These are phyloP conservation scores for Cutaneotrichosporon daszewskae DNA, from an alignment of 1,284 basidiomycete species.

Conservation along the genomic window DNA sequence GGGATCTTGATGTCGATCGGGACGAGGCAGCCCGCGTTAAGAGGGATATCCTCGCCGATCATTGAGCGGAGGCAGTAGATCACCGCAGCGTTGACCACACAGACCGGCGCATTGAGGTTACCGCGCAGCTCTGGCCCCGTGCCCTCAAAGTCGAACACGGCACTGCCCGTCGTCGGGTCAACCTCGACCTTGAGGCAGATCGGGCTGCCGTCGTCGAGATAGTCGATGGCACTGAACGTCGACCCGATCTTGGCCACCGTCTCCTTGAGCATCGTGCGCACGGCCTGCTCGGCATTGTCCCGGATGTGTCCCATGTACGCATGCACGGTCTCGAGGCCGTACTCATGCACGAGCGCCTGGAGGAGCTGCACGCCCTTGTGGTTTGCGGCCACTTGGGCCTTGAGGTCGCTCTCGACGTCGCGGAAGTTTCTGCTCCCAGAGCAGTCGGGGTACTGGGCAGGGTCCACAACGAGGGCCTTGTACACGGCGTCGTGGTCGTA, in stretches of 20 bases:
- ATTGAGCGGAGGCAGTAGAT: conserved; percentile 62
- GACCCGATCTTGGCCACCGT: conserved; percentile 53
- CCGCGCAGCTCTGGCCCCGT: conserved; percentile 84
- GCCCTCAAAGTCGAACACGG: conserved; percentile 80
- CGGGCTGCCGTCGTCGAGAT: conserved; percentile 73
- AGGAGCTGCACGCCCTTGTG: conserved; percentile 85
- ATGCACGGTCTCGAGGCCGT: conserved; percentile 78
- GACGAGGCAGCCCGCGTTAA: conserved; percentile 84
- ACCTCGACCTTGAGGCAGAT: conserved; percentile 78
- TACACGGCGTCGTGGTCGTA: conserved; percentile 72
- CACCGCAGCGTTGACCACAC: conserved; percentile 85
- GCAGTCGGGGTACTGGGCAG: conserved; percentile 67
- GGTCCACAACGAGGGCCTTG: conserved; percentile 64
- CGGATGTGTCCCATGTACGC: conserved; percentile 83
- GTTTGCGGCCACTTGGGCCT: conserved; percentile 96
- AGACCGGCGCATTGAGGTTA: conserved; percentile 83
- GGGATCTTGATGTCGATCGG: conserved; percentile 67
- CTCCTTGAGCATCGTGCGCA: conserved; percentile 67
- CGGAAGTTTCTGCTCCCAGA: conserved; percentile 70
- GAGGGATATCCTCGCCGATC: conserved; percentile 65
- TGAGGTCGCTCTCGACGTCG: conserved; percentile 88
- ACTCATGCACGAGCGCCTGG: conserved; percentile 70
- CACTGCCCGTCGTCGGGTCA: conserved; percentile 67
- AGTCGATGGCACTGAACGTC: conserved; percentile 48
- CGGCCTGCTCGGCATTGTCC: conserved; percentile 78